phyloP scores from a whole-genome alignment of 192 early-diverging fungal species.

The Backusella sp. region DNA sequence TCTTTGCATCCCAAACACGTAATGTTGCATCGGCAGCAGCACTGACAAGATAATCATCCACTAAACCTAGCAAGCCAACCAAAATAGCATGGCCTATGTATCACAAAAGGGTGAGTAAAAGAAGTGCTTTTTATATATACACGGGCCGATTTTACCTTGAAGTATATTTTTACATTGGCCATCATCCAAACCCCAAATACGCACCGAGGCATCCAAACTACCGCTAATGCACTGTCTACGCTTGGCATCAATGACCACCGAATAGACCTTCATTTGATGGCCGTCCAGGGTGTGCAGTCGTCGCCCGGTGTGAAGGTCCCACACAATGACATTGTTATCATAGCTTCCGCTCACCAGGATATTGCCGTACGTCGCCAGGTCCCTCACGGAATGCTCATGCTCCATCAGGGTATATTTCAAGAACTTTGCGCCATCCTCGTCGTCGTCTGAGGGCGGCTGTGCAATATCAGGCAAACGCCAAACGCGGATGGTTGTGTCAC shows the following conservation, averaged over 20 bases:
- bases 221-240: conserved; percentile 85
- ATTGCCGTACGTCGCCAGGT: conserved; percentile 84
- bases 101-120: not conserved
- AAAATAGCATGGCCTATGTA: conserved; percentile 84
- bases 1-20: conserved; percentile 82
- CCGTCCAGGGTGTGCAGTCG: conserved; percentile 69
- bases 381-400: conserved; percentile 87
- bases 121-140: conserved; percentile 66
- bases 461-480: conserved; percentile 74
- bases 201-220: conserved; percentile 90
- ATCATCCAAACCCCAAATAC: conserved; percentile 88
- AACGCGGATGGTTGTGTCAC: conserved; percentile 89
- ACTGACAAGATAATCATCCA: conserved; percentile 83
- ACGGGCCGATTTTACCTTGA: conserved; percentile 81
- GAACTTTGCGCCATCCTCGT: conserved; percentile 66
- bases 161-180: conserved; percentile 77
- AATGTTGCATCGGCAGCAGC: conserved; percentile 94
- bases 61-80: conserved; percentile 89
- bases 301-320: conserved; percentile 78
- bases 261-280: conserved; percentile 94
- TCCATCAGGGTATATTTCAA: conserved; percentile 69
- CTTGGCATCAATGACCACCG: conserved; percentile 83
- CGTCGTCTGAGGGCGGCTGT: conserved; percentile 12
- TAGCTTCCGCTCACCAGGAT: conserved; percentile 90
- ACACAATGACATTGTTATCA: conserved; percentile 86